Conservation (phyloP, 2,329 filamentous ascomycete species). For the Rhynchosporium agropyri region DNA sequence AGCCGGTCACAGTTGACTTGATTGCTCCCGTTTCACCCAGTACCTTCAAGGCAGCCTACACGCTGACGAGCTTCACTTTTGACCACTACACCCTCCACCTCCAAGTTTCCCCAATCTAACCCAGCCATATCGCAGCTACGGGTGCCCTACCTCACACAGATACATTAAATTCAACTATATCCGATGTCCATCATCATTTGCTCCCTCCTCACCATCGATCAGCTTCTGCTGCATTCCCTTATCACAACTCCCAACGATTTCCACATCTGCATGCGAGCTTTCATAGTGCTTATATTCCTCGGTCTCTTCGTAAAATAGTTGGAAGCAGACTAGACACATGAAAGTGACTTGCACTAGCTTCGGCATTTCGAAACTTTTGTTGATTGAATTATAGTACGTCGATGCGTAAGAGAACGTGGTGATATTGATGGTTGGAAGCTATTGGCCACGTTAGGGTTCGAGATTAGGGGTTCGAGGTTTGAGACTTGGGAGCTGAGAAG, state of each 20-base stretch:
- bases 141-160: too few relatives aligned
- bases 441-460: background rate
- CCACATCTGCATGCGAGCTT: conserved; percentile 4
- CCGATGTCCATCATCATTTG: background rate
- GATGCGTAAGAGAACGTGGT: too few relatives aligned
- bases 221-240: background rate
- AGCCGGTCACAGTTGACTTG: too few relatives aligned
- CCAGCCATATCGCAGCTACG: too few relatives aligned
- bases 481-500: too few relatives aligned
- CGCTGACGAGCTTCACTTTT: too few relatives aligned
- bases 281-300: background rate
- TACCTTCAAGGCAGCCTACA: too few relatives aligned
- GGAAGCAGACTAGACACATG: background rate
- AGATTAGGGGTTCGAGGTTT: background rate
- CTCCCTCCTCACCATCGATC: background rate
- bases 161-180: background rate
- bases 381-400: background rate
- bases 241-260: conserved; percentile 4
- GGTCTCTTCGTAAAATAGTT: background rate
- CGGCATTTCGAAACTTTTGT: background rate
- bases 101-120: too few relatives aligned
- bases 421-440: background rate
- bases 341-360: background rate
- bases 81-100: too few relatives aligned
- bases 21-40: too few relatives aligned